Conservation (phyloP, 1,284 basidiomycete species). For the Serendipita sp. region DNA sequence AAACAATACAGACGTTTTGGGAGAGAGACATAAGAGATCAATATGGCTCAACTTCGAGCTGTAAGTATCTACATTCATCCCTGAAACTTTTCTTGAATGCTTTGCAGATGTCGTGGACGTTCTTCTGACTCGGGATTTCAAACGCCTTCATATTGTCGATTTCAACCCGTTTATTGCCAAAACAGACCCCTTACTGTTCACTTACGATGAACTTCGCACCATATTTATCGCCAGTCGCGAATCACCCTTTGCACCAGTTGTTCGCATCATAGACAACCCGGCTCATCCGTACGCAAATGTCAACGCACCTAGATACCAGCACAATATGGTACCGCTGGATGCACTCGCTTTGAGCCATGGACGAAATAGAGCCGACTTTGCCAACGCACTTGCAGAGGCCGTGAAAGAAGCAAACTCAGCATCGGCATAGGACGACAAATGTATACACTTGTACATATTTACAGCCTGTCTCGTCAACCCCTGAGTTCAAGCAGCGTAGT, state of each 20-base stretch:
- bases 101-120: constrained; percentile 70
- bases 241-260: constrained; percentile 27
- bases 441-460: neutral
- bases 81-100: neutral
- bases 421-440: neutral
- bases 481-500: neutral
- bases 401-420: neutral
- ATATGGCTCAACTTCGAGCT: constrained; percentile 56
- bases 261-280: constrained; percentile 61
- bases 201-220: constrained; percentile 59
- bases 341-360: constrained; percentile 68
- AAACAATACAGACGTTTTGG: constrained; percentile 52
- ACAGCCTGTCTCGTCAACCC: neutral
- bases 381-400: constrained; percentile 15
- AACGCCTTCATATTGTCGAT: constrained; percentile 69
- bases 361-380: constrained; percentile 57
- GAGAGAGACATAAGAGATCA: constrained; percentile 39
- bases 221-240: constrained; percentile 20
- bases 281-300: constrained; percentile 49
- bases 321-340: constrained; percentile 89
- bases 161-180: constrained; percentile 78
- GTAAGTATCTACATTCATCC: constrained; percentile 8
- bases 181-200: constrained; percentile 80
- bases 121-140: constrained; percentile 68
- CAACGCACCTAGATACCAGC: constrained; percentile 61